These are phyloP conservation scores for Saturnispora dispora DNA, from an alignment of 805 yeast genomes.

Conservation along the genomic window DNA sequence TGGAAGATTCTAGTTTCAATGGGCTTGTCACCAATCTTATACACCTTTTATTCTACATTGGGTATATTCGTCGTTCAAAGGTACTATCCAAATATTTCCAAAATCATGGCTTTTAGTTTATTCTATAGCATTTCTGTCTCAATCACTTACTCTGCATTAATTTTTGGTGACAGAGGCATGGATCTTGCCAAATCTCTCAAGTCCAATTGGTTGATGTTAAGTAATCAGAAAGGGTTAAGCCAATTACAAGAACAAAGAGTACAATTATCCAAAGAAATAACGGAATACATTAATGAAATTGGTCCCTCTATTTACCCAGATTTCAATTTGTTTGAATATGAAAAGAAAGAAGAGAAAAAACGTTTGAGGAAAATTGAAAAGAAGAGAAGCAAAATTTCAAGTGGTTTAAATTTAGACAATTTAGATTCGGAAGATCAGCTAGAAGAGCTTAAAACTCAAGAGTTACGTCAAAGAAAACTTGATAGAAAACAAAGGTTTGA, in stretches of 20 bases:
- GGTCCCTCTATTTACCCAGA: constrained; percentile 88
- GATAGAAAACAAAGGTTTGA: constrained; percentile 18
- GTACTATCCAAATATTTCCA: constrained; percentile 17
- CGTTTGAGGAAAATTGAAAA: constrained; percentile 22
- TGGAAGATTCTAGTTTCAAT: constrained; percentile 91
- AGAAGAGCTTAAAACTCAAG: constrained; percentile 41
- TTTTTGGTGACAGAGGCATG: constrained; percentile 89
- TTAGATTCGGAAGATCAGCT: constrained; percentile 35
- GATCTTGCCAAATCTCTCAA: constrained; percentile 76
- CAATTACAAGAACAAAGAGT: constrained; percentile 55
- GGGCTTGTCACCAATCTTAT: constrained; percentile 82
- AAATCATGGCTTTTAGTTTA: constrained; percentile 29
- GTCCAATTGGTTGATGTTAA: constrained; percentile 64
- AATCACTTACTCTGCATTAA: constrained; percentile 82
- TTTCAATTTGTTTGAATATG: constrained; percentile 49
- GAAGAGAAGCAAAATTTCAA: constrained; percentile 13
- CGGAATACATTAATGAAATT: constrained; percentile 65
- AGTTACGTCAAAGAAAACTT: constrained; percentile 35
- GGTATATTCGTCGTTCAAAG: constrained; percentile 34
- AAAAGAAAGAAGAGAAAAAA: constrained; percentile 30
- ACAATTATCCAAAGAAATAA: constrained; percentile 60
- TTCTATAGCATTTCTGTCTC: constrained; percentile 57
- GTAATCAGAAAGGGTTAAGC: constrained; percentile 45
- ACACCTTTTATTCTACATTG: constrained; percentile 66
- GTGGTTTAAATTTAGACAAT: constrained; percentile 8